phyloP scores from a whole-genome alignment of 2,329 filamentous ascomycete genomes.

The Fusarium bactridioides region DNA sequence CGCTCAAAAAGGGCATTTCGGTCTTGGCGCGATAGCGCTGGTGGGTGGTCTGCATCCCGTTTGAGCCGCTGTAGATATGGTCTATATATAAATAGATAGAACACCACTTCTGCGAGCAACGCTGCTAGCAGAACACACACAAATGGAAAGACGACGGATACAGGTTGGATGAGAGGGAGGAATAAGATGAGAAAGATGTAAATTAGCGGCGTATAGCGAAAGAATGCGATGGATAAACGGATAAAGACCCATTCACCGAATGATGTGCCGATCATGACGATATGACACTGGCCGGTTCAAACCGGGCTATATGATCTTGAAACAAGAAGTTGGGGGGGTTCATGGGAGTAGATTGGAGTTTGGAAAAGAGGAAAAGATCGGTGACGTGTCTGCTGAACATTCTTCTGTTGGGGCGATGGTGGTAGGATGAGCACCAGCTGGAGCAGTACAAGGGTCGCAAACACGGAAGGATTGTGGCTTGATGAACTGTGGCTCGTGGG shows the following conservation, averaged over 20 bases:
- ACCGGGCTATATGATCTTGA: not conserved
- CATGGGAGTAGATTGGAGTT: not conserved
- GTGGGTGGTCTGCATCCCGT: slow-evolving; percentile 51
- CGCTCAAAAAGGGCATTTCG: slow-evolving; percentile 64
- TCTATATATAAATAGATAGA: slow-evolving; percentile 52
- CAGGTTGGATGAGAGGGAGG: slow-evolving; percentile 33
- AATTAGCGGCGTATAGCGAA: slow-evolving; percentile 55
- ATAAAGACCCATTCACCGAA: slow-evolving; percentile 54
- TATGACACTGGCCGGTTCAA: not conserved
- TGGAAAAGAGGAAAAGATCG: not conserved
- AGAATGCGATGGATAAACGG: slow-evolving; percentile 52
- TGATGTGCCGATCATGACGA: slow-evolving; percentile 50
- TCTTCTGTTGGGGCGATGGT: slow-evolving; percentile 22
- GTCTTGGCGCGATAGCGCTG: slow-evolving; percentile 53
- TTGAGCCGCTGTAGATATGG: slow-evolving; percentile 53
- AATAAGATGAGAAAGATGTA: slow-evolving; percentile 46
- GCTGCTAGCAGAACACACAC: slow-evolving; percentile 41
- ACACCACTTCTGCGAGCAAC: slow-evolving; percentile 52
- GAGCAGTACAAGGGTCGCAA: slow-evolving; percentile 15
- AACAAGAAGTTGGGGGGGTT: not conserved
- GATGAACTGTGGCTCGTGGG: not conserved
- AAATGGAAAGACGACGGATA: slow-evolving; percentile 4
- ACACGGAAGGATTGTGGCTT: slow-evolving; percentile 15
- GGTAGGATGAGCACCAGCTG: not conserved
- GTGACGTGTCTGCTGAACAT: slow-evolving; percentile 31